Conservation (phyloP, 108 stramenopile genomes). For the Parietichytrium sp. region DNA sequence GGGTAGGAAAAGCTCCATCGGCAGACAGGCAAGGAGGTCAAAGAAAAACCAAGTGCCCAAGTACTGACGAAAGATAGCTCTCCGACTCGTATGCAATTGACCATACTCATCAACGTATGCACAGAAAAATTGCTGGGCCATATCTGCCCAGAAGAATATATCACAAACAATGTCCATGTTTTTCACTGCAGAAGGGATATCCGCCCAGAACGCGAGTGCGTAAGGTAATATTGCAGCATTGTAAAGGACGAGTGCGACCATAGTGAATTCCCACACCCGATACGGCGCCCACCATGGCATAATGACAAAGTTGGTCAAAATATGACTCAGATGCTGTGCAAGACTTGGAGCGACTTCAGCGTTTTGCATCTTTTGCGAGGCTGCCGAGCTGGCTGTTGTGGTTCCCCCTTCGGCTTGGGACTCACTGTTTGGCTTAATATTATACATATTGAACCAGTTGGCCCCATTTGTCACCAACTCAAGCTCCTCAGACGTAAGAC, state of each 20-base stretch:
- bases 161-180: not conserved
- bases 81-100: not conserved
- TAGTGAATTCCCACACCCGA: not conserved
- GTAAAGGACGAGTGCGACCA: not conserved
- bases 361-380: no score
- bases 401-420: no score
- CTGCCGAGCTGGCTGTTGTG: no score
- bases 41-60: not conserved
- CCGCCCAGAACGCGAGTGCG: not conserved
- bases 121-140: not conserved
- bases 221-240: not conserved
- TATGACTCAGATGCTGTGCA: no score
- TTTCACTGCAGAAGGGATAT: not conserved
- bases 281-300: not conserved
- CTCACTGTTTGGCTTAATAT: no score
- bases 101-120: not conserved
- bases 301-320: not conserved
- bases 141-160: not conserved
- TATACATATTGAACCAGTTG: no score
- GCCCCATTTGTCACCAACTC: no score
- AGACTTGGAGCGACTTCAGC: no score
- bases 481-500: no score
- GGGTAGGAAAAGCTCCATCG: constrained; percentile 20
- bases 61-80: not conserved
- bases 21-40: not conserved